Conservation (phyloP, 192 early-diverging fungal genomes). For the Backusella tuberculispora region DNA sequence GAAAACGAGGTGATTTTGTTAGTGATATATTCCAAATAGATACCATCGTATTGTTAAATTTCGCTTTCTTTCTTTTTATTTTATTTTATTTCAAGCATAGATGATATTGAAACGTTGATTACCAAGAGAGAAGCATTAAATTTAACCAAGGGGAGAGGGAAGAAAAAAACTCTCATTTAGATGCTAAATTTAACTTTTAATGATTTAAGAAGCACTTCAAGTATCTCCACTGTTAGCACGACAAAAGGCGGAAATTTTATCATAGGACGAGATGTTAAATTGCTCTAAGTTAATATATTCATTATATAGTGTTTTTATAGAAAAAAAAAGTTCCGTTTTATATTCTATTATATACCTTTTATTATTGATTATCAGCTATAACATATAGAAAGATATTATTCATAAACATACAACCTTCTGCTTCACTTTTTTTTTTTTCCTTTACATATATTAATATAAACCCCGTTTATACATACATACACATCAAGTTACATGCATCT, state of each 20-base stretch:
- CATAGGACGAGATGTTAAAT: not conserved
- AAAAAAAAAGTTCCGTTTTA: too few relatives aligned
- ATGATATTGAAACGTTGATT: slow-evolving; percentile 6
- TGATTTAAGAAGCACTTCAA: not conserved
- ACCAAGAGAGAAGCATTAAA: not conserved
- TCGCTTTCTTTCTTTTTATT: not conserved
- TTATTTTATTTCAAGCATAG: not conserved
- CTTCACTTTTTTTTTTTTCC: too few relatives aligned
- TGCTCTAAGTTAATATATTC: not conserved
- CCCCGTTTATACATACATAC: too few relatives aligned
- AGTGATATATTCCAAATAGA: not conserved
- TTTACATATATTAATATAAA: too few relatives aligned
- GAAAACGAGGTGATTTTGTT: not conserved
- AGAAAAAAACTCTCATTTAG: not conserved
- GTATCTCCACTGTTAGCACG: slow-evolving; percentile 4
- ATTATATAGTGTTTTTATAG: not conserved
- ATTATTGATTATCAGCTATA: too few relatives aligned
- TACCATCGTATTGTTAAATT: not conserved
- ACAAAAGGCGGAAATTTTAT: not conserved
- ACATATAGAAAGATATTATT: too few relatives aligned
- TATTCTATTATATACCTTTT: too few relatives aligned
- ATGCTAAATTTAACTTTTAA: not conserved
- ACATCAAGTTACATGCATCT: too few relatives aligned
- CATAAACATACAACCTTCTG: too few relatives aligned
- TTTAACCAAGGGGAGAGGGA: not conserved